These are phyloP conservation scores for Trifolium subterraneum DNA, from an alignment of 306 rosid genomes.

Conservation along the genomic window DNA sequence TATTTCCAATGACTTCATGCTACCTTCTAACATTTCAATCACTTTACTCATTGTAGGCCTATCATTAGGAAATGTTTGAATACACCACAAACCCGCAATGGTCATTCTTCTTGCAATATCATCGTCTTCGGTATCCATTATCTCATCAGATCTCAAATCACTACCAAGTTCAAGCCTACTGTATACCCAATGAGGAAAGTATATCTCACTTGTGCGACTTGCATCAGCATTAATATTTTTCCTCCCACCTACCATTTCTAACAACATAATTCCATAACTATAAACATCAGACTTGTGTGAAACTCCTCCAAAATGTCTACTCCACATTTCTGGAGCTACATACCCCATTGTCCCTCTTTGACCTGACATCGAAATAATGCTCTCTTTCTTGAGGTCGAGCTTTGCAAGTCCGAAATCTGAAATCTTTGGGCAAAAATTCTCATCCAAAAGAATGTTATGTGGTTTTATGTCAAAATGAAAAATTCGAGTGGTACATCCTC, in stretches of 20 bases:
- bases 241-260: not conserved
- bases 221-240: not conserved
- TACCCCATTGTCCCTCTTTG: conserved; percentile 11
- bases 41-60: conserved; percentile 55
- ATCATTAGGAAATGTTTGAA: conserved; percentile 44
- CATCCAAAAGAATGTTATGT: conserved; percentile 13
- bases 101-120: conserved; percentile 43
- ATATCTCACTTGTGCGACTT: conserved; percentile 12
- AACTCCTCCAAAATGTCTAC: conserved; percentile 11
- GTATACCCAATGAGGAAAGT: conserved; percentile 13
- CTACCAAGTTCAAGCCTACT: not conserved
- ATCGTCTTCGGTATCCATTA: not conserved
- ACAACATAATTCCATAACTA: conserved; percentile 2
- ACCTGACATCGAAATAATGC: not conserved
- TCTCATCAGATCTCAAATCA: not conserved
- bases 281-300: conserved; percentile 15
- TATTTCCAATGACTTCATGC: not conserved
- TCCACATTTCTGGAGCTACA: conserved; percentile 14
- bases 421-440: not conserved
- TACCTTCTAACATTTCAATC: conserved; percentile 10
- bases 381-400: not conserved
- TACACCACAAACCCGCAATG: conserved; percentile 51
- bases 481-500: conserved; percentile 8
- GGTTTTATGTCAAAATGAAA: conserved; percentile 17
- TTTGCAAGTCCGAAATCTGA: conserved; percentile 21